Evolutionary conservation across 176 grass and related monocot species (phyloP).

Genomic region (Otatea glauca): DNA sequence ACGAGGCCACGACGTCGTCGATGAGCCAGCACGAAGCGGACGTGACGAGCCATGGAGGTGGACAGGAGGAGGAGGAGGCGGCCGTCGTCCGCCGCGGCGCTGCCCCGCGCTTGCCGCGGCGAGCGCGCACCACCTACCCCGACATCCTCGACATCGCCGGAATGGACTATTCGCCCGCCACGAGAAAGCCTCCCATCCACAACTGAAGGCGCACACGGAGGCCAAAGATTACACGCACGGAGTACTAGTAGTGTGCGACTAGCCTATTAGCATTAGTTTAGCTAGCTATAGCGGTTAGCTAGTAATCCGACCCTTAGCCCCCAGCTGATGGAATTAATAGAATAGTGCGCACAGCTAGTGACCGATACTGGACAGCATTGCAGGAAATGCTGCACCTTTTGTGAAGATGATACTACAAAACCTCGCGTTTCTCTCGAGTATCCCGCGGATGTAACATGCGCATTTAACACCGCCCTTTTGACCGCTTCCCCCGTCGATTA

Average conservation of each 20-base stretch:
- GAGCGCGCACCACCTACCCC: conserved; percentile 34
- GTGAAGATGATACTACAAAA: conserved; percentile 51
- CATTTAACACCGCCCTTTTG: conserved; percentile 32
- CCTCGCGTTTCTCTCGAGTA: conserved; percentile 46
- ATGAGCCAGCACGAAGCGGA: background rate
- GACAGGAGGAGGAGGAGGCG: background rate
- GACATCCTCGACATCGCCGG: conserved; percentile 85
- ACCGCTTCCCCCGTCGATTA: background rate
- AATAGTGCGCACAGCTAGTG: conserved; percentile 50
- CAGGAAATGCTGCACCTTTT: conserved; percentile 91
- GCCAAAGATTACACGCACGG: background rate
- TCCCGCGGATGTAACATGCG: conserved; percentile 41
- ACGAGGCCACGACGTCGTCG: background rate
- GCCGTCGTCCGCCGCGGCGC: background rate
- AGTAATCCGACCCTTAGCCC: background rate
- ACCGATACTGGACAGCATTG: conserved; percentile 70
- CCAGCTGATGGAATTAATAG: conserved; percentile 40
- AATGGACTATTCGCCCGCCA: conserved; percentile 95
- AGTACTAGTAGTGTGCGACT: background rate
- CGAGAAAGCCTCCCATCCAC: conserved; percentile 91
- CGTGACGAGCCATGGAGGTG: background rate
- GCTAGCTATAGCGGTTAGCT: background rate
- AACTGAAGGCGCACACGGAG: conserved; percentile 49
- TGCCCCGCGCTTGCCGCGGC: background rate
- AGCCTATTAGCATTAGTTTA: conserved; percentile 34